A percentile compares a stretch with the other conserved stretches of the same genome.
These are phyloP conservation scores for Salvia sclarea DNA, from an alignment of 305 asterid species.

Conservation along the genomic window DNA sequence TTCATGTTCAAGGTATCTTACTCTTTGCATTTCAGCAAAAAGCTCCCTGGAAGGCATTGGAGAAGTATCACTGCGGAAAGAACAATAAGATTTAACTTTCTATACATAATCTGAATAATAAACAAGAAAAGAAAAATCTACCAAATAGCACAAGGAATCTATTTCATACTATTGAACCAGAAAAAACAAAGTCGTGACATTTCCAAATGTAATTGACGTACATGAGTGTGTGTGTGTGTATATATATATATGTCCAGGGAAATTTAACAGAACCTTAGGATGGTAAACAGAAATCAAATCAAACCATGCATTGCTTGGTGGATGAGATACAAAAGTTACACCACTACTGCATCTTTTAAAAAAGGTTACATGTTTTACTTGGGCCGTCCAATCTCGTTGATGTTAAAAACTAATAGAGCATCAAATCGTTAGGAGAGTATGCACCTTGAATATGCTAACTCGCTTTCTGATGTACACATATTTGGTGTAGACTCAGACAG, in stretches of 20 bases:
- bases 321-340: neutral
- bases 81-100: constrained; percentile 8
- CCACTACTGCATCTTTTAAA: constrained; percentile 7
- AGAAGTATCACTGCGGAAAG: constrained; percentile 53
- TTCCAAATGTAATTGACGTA: constrained; percentile 13
- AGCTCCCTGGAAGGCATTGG: constrained; percentile 66
- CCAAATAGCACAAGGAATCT: neutral
- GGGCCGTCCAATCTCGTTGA: constrained; percentile 6
- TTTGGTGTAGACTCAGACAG: constrained; percentile 75
- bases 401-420: constrained; percentile 21
- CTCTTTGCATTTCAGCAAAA: constrained; percentile 59
- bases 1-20: constrained; percentile 56
- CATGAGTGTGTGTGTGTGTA: no score
- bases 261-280: constrained; percentile 6
- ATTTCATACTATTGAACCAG: neutral
- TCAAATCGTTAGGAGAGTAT: constrained; percentile 26
- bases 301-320: no score
- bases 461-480: constrained; percentile 60
- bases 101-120: constrained; percentile 11
- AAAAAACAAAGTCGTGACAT: neutral
- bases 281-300: constrained; percentile 1
- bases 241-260: neutral
- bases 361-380: constrained; percentile 6
- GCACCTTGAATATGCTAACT: constrained; percentile 72
- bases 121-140: neutral